A percentile compares a stretch with the other conserved stretches of the same genome.
phyloP scores from a whole-genome alignment of 352 stramenopile genomes.

The Phytophthora foliorum region DNA sequence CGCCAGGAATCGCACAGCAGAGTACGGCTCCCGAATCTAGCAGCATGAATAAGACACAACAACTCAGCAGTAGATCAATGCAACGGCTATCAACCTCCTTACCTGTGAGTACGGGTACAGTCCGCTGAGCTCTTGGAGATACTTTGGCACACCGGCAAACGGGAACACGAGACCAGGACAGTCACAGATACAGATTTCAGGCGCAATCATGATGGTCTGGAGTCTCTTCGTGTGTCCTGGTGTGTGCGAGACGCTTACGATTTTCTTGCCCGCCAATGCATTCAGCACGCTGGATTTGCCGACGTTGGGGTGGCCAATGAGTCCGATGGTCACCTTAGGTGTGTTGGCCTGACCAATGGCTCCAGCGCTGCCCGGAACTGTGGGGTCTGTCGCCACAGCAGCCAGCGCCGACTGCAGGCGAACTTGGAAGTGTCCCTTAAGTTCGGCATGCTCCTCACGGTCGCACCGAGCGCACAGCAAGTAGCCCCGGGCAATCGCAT shows the following conservation, averaged over 20 bases:
- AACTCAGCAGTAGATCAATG: not conserved
- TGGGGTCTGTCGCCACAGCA: constrained; percentile 36
- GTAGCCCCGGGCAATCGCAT: constrained; percentile 70
- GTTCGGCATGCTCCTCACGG: constrained; percentile 69
- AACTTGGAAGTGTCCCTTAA: constrained; percentile 72
- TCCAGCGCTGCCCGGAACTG: constrained; percentile 29
- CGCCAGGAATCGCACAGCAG: constrained; percentile 85
- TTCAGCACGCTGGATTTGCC: constrained; percentile 92
- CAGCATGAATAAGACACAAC: constrained; percentile 3
- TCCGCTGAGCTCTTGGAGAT: constrained; percentile 85
- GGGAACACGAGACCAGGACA: constrained; percentile 90
- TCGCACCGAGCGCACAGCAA: constrained; percentile 78
- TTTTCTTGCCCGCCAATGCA: constrained; percentile 86
- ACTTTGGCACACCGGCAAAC: constrained; percentile 83
- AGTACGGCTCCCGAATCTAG: constrained; percentile 91
- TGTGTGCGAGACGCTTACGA: constrained; percentile 89
- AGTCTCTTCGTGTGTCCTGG: constrained; percentile 88
- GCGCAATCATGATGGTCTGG: constrained; percentile 87
- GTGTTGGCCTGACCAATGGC: constrained; percentile 53
- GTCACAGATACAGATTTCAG: constrained; percentile 88
- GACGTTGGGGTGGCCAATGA: constrained; percentile 93
- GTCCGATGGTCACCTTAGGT: constrained; percentile 78
- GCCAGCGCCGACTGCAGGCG: constrained; percentile 44
- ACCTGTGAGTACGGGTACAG: constrained; percentile 88
- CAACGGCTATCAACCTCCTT: not conserved